phyloP scores from a whole-genome alignment of 2,329 filamentous ascomycete genomes.

The Colletotrichum sp. region DNA sequence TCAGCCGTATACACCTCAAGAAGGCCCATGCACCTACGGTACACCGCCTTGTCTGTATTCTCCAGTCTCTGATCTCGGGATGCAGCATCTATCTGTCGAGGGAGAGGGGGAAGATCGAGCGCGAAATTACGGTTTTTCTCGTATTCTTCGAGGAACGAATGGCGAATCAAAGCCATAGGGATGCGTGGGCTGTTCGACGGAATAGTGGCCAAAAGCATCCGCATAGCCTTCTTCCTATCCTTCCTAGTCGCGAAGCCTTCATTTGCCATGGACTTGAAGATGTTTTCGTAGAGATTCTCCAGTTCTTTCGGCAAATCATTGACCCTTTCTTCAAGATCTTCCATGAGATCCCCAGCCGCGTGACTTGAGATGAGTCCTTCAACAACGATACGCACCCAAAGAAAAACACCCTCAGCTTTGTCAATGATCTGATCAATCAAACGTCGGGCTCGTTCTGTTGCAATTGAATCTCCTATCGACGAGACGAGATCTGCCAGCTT shows the following conservation, averaged over 20 bases:
- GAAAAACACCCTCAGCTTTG: neutral
- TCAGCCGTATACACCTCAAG: neutral
- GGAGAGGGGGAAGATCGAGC: neutral
- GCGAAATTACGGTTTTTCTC: neutral
- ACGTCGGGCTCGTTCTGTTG: neutral
- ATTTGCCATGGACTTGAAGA: neutral
- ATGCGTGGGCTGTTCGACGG: accelerated
- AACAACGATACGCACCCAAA: neutral
- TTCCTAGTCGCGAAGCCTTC: neutral
- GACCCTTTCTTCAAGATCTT: neutral
- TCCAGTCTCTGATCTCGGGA: neutral
- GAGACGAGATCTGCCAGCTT: neutral
- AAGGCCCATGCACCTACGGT: neutral
- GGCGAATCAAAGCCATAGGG: neutral
- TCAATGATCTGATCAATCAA: neutral
- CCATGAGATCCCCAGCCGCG: neutral
- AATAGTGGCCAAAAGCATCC: neutral
- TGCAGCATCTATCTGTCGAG: too few relatives aligned
- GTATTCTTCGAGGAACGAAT: neutral
- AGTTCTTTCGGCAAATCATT: neutral
- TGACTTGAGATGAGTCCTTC: neutral
- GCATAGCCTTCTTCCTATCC: neutral
- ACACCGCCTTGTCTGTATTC: neutral
- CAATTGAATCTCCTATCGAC: neutral
- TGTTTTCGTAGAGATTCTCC: neutral